Evolutionary conservation across 2,329 filamentous ascomycete genomes (phyloP).

Genomic region (Talaromyces sp.): DNA sequence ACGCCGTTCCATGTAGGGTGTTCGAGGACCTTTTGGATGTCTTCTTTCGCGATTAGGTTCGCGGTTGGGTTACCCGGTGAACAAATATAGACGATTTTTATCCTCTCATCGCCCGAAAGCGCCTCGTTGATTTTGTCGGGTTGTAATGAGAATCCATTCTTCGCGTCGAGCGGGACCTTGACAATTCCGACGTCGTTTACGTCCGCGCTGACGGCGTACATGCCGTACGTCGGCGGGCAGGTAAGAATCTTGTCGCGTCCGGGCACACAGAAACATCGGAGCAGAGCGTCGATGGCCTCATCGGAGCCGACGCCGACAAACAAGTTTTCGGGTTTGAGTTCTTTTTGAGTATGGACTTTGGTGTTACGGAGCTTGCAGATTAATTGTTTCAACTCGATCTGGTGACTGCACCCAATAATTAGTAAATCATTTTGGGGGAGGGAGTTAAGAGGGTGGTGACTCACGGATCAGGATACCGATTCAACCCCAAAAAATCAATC

Average conservation of each 20-base stretch:
- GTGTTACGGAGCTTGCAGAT: slow-evolving; percentile 85
- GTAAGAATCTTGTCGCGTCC: slow-evolving; percentile 86
- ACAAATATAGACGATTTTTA: slow-evolving; percentile 92
- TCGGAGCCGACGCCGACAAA: slow-evolving; percentile 96
- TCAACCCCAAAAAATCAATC: slow-evolving; percentile 76
- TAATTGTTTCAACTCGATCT: slow-evolving; percentile 77
- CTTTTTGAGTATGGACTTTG: slow-evolving; percentile 71
- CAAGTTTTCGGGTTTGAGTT: slow-evolving; percentile 74
- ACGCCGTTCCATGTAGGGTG: slow-evolving; percentile 95
- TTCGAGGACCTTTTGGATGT: slow-evolving; percentile 70
- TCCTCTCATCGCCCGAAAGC: slow-evolving; percentile 61
- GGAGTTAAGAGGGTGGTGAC: slow-evolving; percentile 24
- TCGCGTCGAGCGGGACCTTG: slow-evolving; percentile 75
- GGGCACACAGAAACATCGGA: slow-evolving; percentile 89
- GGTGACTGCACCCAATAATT: too few relatives aligned
- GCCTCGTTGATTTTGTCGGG: slow-evolving; percentile 64
- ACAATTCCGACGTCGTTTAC: slow-evolving; percentile 88
- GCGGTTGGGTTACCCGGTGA: slow-evolving; percentile 95
- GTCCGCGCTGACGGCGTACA: slow-evolving; percentile 93
- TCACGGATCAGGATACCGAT: slow-evolving; percentile 89
- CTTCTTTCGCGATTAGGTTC: slow-evolving; percentile 70
- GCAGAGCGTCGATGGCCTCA: slow-evolving; percentile 91
- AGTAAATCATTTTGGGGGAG: too few relatives aligned
- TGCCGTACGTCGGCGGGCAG: slow-evolving; percentile 96
- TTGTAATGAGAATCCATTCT: slow-evolving; percentile 72